Conservation (phyloP, 164 flowering plant genomes). For the Tinospora cordifolia region DNA sequence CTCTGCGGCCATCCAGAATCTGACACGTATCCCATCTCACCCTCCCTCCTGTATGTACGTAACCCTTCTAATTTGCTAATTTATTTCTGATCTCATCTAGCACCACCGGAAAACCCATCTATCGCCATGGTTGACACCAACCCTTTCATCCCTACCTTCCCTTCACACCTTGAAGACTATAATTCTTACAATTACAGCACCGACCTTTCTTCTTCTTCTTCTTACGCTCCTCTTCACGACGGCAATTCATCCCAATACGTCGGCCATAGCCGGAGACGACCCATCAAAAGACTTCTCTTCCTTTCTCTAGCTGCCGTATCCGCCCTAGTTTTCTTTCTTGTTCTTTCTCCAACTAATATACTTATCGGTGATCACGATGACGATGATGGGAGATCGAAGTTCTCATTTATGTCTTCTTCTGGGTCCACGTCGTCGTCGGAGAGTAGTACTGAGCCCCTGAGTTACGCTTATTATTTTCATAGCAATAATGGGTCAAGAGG, state of each 20-base stretch:
- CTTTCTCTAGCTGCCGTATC: conserved; percentile 15
- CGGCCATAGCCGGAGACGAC: conserved; percentile 5
- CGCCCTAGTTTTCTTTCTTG: conserved; percentile 13
- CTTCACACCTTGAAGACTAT: conserved; percentile 9
- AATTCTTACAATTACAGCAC: neutral
- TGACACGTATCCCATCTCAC: too few species aligned
- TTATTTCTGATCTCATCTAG: too few species aligned
- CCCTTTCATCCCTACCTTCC: neutral
- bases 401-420: too few species aligned
- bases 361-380: neutral
- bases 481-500: conserved; percentile 26
- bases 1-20: too few species aligned
- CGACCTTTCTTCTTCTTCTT: conserved; percentile 4
- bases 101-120: neutral
- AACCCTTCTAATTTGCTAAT: too few species aligned
- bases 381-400: neutral
- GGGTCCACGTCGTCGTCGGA: neutral
- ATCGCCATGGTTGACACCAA: conserved; percentile 2
- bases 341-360: conserved; percentile 1
- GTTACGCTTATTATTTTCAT: too few species aligned
- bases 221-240: conserved; percentile 22
- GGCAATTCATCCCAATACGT: neutral
- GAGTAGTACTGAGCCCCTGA: neutral
- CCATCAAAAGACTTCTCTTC: conserved; percentile 6
- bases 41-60: too few species aligned